Evolutionary conservation across 192 early-diverging fungal species (phyloP), one percentile per base, ranked within the genome.

Genomic region (Hyaloraphidium curvatum): DNA sequence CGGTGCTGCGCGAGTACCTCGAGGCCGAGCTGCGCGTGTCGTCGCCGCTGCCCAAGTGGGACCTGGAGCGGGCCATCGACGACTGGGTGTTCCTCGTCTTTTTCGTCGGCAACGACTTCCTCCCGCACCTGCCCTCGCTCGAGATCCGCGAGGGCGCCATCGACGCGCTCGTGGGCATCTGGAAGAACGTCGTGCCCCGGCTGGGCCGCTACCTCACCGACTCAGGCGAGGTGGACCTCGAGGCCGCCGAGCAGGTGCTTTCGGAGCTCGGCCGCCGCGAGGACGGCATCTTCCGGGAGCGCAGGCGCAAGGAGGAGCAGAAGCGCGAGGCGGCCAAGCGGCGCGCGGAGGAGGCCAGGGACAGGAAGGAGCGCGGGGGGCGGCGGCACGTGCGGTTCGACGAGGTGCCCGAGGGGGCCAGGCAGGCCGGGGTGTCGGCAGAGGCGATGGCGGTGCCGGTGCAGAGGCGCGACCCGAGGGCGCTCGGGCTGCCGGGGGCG

Each of bases 121-220:
- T 55, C 55, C 94, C 94, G 37, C 87, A 87, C 64, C 61, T 97
- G 31, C 91, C 91, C 30, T 85, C 83, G 54, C 70, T 97, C 29
- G 87, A 94, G 53, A 55, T 55, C 51, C 28, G 41, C 28, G 54
- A 55, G 51, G 54, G 54, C 30, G 54, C 54, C 1, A 55, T 55
- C 30, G 54, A 55, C 35, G 16, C 51, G 2, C 16, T 55, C 1
- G 16, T 55, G 13, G 51, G 51, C 14, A 55, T 55, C 21, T 55
- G 51, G 26, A 53, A 54, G 30, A 2, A 22, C 16, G 28, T 39
- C 22, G 28, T 55, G 30, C 54, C 54, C 9, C 16, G 25, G 0
- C 27, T 55, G 39, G 54, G 54, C 2, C 28, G 54, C 22, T 55
- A 55, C 28, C 39, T 55, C 11, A 55, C 54, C 7, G 54, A 55